Percentiles rank a stretch among this genome's conserved stretches.
Evolutionary conservation across 2,329 filamentous ascomycete genomes (phyloP).

Genomic region (Pseudodiploospora longispora): DNA sequence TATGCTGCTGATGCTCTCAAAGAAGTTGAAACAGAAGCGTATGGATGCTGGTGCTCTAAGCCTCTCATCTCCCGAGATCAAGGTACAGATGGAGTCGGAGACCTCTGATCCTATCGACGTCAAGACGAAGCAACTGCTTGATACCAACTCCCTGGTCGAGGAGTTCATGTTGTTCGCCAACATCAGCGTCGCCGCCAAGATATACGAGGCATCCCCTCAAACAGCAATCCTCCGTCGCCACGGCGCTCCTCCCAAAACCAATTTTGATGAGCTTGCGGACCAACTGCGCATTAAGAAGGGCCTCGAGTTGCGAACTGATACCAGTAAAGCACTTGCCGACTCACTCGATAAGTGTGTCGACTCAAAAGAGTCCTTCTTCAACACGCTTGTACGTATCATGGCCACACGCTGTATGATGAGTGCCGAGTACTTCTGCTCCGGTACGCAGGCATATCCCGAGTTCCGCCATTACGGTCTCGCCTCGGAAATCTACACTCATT

Average conservation of each 20-base stretch:
- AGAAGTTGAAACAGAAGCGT: conserved; percentile 87
- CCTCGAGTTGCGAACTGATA: conserved; percentile 73
- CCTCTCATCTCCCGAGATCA: conserved; percentile 94
- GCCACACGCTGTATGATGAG: conserved; percentile 99
- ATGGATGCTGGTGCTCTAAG: conserved; percentile 94
- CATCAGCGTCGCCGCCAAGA: conserved; percentile 83
- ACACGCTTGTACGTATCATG: conserved; percentile 94
- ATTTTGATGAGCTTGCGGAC: conserved; percentile 88
- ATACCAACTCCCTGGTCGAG: conserved; percentile 95
- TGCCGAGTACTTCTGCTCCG: conserved; percentile 95
- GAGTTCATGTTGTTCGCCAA: conserved; percentile 99
- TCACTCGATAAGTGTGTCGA: conserved; percentile 83
- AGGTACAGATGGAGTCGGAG: conserved; percentile 90
- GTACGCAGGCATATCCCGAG: conserved; percentile 85
- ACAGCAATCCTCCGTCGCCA: conserved; percentile 91
- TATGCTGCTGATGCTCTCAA: conserved; percentile 76
- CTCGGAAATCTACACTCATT: conserved; percentile 96
- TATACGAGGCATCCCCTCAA: conserved; percentile 87
- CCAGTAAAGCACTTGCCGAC: conserved; percentile 86
- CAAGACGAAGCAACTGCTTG: conserved; percentile 87
- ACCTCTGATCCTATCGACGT: conserved; percentile 94
- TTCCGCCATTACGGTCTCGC: conserved; percentile 97
- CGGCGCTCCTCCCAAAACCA: conserved; percentile 84
- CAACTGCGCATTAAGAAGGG: conserved; percentile 84
- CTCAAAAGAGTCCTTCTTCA: conserved; percentile 83